These are phyloP conservation scores for Globisporangium nagaii DNA, from an alignment of 352 stramenopile species.

Conservation along the genomic window DNA sequence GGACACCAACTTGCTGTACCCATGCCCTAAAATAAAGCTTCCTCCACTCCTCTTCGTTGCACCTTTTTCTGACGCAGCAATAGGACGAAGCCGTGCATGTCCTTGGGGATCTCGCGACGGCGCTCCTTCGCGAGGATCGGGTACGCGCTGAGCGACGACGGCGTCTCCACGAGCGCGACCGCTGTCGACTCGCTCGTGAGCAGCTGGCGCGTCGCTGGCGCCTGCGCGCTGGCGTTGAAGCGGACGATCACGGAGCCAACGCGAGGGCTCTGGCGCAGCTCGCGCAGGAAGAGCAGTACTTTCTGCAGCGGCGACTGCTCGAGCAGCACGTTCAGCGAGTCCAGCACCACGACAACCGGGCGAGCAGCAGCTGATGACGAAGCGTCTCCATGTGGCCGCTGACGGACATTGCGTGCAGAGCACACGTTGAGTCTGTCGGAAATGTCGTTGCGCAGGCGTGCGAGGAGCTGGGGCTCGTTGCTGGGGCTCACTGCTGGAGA, in stretches of 20 bases:
- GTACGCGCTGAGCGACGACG: constrained; percentile 44
- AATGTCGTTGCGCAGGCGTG: constrained; percentile 26
- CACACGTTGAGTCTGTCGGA: constrained; percentile 13
- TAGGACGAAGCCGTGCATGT: constrained; percentile 52
- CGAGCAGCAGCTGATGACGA: constrained; percentile 11
- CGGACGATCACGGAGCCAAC: constrained; percentile 45
- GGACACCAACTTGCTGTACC: neutral
- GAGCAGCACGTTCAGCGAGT: constrained; percentile 62
- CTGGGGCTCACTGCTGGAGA: neutral
- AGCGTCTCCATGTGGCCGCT: neutral
- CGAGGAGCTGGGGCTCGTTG: constrained; percentile 12
- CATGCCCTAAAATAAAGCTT: too few relatives aligned
- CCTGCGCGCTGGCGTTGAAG: constrained; percentile 32
- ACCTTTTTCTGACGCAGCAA: constrained; percentile 69
- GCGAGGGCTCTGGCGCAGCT: constrained; percentile 20
- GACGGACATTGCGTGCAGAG: neutral
- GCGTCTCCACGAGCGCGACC: constrained; percentile 51
- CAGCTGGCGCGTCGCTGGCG: constrained; percentile 12
- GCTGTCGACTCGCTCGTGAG: constrained; percentile 40
- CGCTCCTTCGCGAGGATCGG: constrained; percentile 54
- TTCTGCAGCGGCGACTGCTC: constrained; percentile 36
- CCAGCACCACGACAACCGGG: constrained; percentile 50
- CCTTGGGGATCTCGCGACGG: constrained; percentile 48
- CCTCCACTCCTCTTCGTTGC: too few relatives aligned
- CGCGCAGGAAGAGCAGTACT: constrained; percentile 38